Evolutionary conservation across 129 eudicot species (phyloP).

Genomic region (Tagetes patula): DNA sequence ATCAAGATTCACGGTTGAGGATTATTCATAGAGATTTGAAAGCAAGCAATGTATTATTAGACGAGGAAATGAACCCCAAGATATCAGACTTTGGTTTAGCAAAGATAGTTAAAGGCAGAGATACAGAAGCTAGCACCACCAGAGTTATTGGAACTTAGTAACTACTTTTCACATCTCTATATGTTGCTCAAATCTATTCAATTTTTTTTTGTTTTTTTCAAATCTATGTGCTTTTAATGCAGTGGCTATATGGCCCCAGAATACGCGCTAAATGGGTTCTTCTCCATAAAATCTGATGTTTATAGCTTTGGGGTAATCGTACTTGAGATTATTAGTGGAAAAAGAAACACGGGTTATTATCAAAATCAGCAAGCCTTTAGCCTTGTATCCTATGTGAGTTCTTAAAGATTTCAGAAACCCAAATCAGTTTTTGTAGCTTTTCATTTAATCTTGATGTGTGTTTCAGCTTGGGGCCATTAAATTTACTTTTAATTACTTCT

Average conservation of each 20-base stretch:
- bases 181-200: background rate
- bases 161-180: slow-evolving; percentile 5
- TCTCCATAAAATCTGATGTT: slow-evolving; percentile 47
- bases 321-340: slow-evolving; percentile 56
- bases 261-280: slow-evolving; percentile 41
- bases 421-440: background rate
- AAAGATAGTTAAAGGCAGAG: slow-evolving; percentile 40
- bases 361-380: slow-evolving; percentile 34
- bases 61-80: slow-evolving; percentile 43
- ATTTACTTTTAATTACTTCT: slow-evolving; percentile 7
- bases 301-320: slow-evolving; percentile 55
- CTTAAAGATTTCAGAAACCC: background rate
- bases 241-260: slow-evolving; percentile 57
- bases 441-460: background rate
- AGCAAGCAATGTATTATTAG: slow-evolving; percentile 38
- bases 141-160: slow-evolving; percentile 49
- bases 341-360: slow-evolving; percentile 45
- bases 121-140: slow-evolving; percentile 25
- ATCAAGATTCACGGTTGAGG: slow-evolving; percentile 46
- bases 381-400: slow-evolving; percentile 48
- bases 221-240: background rate
- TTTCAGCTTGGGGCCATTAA: slow-evolving; percentile 43
- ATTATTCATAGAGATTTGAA: slow-evolving; percentile 45
- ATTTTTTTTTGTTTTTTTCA: background rate
- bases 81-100: slow-evolving; percentile 44